Percentiles rank a stretch among this genome's conserved stretches.
Conservation (phyloP, 768 basidiomycete species). For the Phaffia australis region DNA sequence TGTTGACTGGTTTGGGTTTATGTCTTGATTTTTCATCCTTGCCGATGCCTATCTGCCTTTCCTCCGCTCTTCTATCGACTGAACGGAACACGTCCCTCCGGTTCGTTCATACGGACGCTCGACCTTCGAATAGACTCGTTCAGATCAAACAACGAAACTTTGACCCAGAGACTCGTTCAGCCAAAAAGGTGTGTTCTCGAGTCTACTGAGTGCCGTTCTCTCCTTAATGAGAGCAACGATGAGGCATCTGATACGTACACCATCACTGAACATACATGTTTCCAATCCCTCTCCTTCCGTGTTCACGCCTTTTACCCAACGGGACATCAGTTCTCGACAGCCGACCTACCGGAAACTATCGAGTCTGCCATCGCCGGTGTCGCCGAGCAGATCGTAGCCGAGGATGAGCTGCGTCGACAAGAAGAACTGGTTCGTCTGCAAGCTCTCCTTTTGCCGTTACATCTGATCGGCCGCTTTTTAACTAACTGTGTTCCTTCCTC, state of each 20-base stretch:
- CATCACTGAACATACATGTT: not conserved
- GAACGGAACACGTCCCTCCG: not conserved
- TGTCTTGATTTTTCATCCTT: not conserved
- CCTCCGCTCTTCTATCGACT: too few species aligned
- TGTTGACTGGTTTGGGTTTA: not conserved
- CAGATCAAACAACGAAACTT: constrained; percentile 25
- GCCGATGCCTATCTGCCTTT: not conserved
- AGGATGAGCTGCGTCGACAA: constrained; percentile 18
- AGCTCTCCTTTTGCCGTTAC: not conserved
- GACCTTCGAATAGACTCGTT: not conserved
- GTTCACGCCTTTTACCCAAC: not conserved
- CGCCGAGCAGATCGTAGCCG: constrained; percentile 19
- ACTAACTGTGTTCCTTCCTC: not conserved
- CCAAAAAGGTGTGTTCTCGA: constrained; percentile 23
- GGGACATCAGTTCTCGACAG: constrained; percentile 4
- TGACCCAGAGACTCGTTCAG: constrained; percentile 15
- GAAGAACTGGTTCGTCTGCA: constrained; percentile 22
- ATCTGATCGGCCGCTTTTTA: not conserved
- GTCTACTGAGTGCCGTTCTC: not conserved
- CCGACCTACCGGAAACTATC: constrained; percentile 21
- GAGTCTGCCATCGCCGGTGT: constrained; percentile 20
- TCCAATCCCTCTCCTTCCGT: not conserved
- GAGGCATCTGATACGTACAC: not conserved
- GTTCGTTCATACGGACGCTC: not conserved
- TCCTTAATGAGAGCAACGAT: not conserved